Conservation (phyloP, 2,329 filamentous ascomycete genomes). For the Incumbomyces delicatus region DNA sequence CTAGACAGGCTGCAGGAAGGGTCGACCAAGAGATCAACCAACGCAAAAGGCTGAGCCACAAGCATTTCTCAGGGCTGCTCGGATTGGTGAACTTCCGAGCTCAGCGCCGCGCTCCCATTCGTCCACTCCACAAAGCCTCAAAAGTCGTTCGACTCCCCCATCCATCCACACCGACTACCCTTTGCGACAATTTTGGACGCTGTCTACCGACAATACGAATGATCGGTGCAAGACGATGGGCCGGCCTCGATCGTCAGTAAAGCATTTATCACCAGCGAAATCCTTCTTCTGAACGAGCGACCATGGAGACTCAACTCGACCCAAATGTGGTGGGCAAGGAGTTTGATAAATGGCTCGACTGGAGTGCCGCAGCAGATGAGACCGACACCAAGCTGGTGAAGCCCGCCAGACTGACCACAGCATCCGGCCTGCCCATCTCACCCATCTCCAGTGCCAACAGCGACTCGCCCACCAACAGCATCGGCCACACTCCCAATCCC, state of each 20-base stretch:
- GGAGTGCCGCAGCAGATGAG: conserved; percentile 14
- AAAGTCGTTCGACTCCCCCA: too few relatives aligned
- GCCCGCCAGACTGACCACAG: not conserved
- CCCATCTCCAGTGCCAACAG: conserved; percentile 19
- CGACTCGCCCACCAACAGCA: conserved; percentile 11
- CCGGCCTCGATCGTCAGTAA: not conserved
- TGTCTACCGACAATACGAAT: too few relatives aligned
- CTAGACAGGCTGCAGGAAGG: too few relatives aligned
- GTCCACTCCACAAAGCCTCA: too few relatives aligned
- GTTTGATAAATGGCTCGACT: conserved; percentile 22
- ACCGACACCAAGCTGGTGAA: conserved; percentile 6
- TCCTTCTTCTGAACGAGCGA: not conserved
- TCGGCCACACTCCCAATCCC: conserved; percentile 11
- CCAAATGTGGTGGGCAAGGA: conserved; percentile 14
- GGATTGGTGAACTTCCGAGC: not conserved
- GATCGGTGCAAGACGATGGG: not conserved
- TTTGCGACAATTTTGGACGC: too few relatives aligned
- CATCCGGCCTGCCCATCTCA: conserved; percentile 16
- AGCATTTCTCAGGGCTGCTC: not conserved
- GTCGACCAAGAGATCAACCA: not conserved
- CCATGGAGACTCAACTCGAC: conserved; percentile 1
- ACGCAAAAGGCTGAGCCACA: not conserved
- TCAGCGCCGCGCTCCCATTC: not conserved
- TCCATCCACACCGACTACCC: too few relatives aligned
- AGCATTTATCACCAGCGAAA: not conserved